These are phyloP conservation scores for Xylariales sp. DNA, from an alignment of 2,329 filamentous ascomycete species.

Conservation along the genomic window DNA sequence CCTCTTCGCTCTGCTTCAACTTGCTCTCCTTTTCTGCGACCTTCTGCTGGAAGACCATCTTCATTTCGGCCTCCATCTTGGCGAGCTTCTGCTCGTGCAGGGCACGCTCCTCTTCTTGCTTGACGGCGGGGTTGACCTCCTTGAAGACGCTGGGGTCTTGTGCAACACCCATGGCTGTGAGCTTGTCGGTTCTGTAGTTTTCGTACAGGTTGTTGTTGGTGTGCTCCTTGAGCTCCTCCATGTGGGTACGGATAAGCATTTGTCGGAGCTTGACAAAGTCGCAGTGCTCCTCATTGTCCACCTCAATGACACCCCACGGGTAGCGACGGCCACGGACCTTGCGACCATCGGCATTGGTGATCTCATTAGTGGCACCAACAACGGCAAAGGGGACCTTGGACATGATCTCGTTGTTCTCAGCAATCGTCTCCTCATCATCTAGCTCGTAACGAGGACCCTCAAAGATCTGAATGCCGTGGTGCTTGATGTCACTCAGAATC, in stretches of 20 bases:
- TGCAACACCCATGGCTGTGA: conserved; percentile 95
- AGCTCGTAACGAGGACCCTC: conserved; percentile 97
- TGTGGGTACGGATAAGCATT: conserved; percentile 99
- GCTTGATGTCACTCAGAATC: conserved; percentile 95
- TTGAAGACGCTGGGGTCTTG: conserved; percentile 99
- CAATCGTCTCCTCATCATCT: conserved; percentile 98
- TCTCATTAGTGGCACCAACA: conserved; percentile 93
- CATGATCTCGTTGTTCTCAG: conserved; percentile 99
- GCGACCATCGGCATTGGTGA: conserved; percentile 84
- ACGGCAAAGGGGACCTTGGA: conserved; percentile 99
- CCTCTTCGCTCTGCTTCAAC: conserved; percentile 98
- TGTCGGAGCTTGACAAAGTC: conserved; percentile 99
- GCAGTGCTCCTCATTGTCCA: conserved; percentile 99
- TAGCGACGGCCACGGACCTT: conserved; percentile 95
- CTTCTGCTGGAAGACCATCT: conserved; percentile 99
- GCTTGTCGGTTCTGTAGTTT: conserved; percentile 99
- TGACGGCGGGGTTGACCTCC: conserved; percentile 99
- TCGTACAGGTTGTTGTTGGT: conserved; percentile 99
- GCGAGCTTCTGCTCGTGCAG: conserved; percentile 99
- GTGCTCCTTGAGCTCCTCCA: conserved; percentile 99
- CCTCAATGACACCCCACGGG: conserved; percentile 97
- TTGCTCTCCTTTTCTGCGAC: conserved; percentile 99
- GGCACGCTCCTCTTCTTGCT: conserved; percentile 98
- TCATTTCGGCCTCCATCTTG: conserved; percentile 99
- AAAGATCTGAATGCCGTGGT: conserved; percentile 98